Evolutionary conservation across 495 filamentous ascomycete species (phyloP).

Genomic region (Hapsidospora chrysogenum): DNA sequence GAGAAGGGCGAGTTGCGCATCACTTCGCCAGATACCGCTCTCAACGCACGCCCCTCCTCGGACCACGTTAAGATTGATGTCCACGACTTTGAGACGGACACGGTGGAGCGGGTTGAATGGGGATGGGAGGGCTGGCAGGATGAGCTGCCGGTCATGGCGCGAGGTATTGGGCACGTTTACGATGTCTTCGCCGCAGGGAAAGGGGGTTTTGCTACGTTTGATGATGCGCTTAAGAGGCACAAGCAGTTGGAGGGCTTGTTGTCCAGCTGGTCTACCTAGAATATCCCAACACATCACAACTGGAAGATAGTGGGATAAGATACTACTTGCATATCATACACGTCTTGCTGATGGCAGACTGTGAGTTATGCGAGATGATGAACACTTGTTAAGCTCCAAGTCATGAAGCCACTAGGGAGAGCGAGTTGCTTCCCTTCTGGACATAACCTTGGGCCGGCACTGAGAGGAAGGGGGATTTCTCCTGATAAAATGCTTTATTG

Average conservation of each 20-base stretch:
- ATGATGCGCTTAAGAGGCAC: constrained; percentile 24
- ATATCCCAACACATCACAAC: neutral
- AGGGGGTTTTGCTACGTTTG: constrained; percentile 20
- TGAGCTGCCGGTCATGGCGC: constrained; percentile 15
- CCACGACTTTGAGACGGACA: constrained; percentile 21
- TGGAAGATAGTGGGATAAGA: neutral
- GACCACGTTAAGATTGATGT: constrained; percentile 27
- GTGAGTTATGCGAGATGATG: neutral
- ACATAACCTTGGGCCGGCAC: no score
- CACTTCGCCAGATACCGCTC: no score
- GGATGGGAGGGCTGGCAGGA: constrained; percentile 23
- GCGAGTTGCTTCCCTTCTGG: no score
- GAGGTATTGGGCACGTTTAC: constrained; percentile 31
- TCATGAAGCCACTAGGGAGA: no score
- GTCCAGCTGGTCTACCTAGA: constrained; percentile 7
- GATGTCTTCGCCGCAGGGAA: constrained; percentile 24
- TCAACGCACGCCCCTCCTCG: constrained; percentile 17
- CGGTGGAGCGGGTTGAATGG: constrained; percentile 24
- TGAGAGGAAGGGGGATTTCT: no score
- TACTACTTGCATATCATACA: neutral
- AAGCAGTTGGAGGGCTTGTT: constrained; percentile 13
- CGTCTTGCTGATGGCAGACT: neutral
- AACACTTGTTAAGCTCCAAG: no score
- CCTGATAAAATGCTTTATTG: no score
- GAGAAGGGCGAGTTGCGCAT: constrained; percentile 37